Percentiles rank a stretch among this genome's conserved stretches.
Conservation (phyloP, 495 filamentous ascomycete species). For the Aspergillus kassunensis region DNA sequence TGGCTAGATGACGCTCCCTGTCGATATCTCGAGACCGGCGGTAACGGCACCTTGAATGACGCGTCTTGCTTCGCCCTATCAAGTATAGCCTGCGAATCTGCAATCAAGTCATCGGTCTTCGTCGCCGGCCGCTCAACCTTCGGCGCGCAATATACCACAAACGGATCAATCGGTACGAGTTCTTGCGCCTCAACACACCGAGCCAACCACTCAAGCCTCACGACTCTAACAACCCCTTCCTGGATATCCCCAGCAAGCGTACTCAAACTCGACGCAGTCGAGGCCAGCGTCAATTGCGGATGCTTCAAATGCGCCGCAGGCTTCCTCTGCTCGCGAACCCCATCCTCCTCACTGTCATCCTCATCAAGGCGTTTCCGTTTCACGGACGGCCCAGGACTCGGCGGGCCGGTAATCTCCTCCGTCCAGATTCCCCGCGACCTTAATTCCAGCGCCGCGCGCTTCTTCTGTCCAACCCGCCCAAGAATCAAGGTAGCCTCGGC, state of each 20-base stretch:
- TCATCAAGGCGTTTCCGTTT: slow-evolving; percentile 32
- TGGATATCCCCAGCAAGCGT: not conserved
- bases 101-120: not conserved
- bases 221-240: slow-evolving; percentile 53
- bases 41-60: slow-evolving; percentile 18
- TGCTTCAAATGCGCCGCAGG: slow-evolving; percentile 8
- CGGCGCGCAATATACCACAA: slow-evolving; percentile 60
- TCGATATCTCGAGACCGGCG: not conserved
- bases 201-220: slow-evolving; percentile 73
- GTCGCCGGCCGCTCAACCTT: slow-evolving; percentile 18
- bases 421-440: slow-evolving; percentile 59
- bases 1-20: slow-evolving; percentile 9
- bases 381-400: slow-evolving; percentile 10
- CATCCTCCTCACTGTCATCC: slow-evolving; percentile 30
- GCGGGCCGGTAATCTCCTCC: slow-evolving; percentile 42
- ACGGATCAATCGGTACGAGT: slow-evolving; percentile 56
- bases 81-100: slow-evolving; percentile 36
- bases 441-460: slow-evolving; percentile 74
- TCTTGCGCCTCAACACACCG: slow-evolving; percentile 51
- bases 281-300: not conserved
- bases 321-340: slow-evolving; percentile 8
- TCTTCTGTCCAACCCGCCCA: slow-evolving; percentile 62
- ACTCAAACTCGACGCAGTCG: not conserved
- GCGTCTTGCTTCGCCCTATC: slow-evolving; percentile 52
- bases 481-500: slow-evolving; percentile 70